Evolutionary conservation across 495 filamentous ascomycete species (phyloP), one percentile per base, ranked within the genome.

Genomic region (Penicillium daleae): DNA sequence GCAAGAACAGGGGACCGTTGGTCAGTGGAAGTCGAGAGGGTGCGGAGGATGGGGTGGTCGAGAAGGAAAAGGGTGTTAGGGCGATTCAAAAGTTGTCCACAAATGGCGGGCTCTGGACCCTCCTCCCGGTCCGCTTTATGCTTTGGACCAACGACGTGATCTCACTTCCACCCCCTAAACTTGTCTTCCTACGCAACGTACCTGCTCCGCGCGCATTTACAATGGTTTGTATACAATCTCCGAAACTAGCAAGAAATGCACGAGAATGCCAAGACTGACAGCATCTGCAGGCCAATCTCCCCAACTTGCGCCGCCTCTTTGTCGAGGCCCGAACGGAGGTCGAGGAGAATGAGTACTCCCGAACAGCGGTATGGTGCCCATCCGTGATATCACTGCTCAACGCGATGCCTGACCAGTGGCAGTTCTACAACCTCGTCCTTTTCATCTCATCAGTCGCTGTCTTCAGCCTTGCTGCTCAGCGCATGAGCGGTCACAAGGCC

Each of bases 391-490:
- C 17, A 12, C 17, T 17, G 9, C 15, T 27, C 8, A 26, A 54
- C 13, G 27, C 12, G 1, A 31, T 12, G 0, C 6, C 56, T 51
- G 17, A 59, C 49, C 27, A 46, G 65, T 57, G 35, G 7, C 71
- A 97, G 95, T 99, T 99, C 76, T 99, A 98, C 80, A 98, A 98
- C 70, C 85, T 97, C 4, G 91, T 97, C 2, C 82, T 98, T 2
- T 99, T 98, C 78, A 91, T 98, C 75, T 93, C 93, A 5, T 97
- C 93, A 0, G 90, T 97, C 33, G 92, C 92, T 3, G 87, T 95
- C 59, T 96, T 97, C 80, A 96, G 93, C 71, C 80, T 97, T 61
- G 86, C 92, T 61, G 94, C 92, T 21, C 96, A 99, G 70, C 81
- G 86, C 44, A 85, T 90, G 82, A 85, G 76, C 64, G 76, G 79